phyloP scores from a whole-genome alignment of 768 basidiomycete genomes.

The Epithele typhae region DNA sequence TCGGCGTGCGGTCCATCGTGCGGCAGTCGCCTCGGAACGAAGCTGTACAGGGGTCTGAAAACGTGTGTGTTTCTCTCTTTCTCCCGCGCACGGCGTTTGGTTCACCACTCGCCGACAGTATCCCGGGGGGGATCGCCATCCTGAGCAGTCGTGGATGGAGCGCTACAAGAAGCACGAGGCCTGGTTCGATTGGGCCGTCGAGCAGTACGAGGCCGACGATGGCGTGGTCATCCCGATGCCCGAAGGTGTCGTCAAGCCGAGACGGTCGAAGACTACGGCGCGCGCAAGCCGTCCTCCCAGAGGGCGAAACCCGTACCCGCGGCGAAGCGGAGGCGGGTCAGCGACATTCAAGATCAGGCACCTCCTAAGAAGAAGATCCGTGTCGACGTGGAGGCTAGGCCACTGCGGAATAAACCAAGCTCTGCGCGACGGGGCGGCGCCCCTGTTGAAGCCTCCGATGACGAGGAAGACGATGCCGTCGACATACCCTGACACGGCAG shows the following conservation, averaged over 20 bases:
- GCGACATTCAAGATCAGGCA: not conserved
- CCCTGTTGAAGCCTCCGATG: not conserved
- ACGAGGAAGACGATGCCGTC: conserved; percentile 4
- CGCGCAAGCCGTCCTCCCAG: not conserved
- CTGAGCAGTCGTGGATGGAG: conserved; percentile 84
- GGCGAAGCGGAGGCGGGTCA: conserved; percentile 1
- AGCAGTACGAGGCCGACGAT: not conserved
- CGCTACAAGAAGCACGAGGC: conserved; percentile 73
- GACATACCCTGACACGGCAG: not conserved
- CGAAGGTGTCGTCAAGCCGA: not conserved
- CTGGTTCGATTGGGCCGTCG: conserved; percentile 58
- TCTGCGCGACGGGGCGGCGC: too few relatives aligned
- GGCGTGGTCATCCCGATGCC: not conserved
- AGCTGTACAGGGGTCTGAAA: not conserved
- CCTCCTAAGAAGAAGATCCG: conserved; percentile 9
- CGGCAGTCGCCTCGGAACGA: conserved; percentile 3
- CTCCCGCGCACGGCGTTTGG: too few relatives aligned
- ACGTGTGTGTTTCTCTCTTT: too few relatives aligned
- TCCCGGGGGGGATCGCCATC: conserved; percentile 73
- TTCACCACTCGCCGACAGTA: conserved; percentile 36
- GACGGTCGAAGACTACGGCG: too few relatives aligned
- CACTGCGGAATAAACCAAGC: too few relatives aligned
- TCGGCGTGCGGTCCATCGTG: too few relatives aligned
- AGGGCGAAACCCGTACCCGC: not conserved
- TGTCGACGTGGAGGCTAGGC: too few relatives aligned